Percentiles rank a stretch among this genome's conserved stretches.
Conservation (phyloP, 768 basidiomycete species). For the Pholiota microspora region DNA sequence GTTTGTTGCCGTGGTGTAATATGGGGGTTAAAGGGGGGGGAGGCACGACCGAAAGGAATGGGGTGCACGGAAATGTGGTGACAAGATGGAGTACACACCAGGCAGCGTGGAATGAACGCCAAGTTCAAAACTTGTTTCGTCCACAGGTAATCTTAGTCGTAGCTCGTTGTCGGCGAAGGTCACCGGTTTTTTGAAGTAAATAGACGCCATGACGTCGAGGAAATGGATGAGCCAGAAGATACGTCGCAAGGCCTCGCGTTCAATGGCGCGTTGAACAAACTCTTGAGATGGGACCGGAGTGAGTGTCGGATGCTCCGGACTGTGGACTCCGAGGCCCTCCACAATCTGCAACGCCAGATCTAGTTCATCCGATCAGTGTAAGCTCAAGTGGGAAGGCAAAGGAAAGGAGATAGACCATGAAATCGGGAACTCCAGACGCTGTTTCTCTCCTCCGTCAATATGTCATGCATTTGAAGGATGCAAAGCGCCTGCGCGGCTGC, state of each 20-base stretch:
- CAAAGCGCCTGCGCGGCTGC: constrained; percentile 75
- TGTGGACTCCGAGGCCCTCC: constrained; percentile 62
- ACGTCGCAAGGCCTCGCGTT: constrained; percentile 77
- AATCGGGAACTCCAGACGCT: constrained; percentile 41
- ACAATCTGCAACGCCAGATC: constrained; percentile 69
- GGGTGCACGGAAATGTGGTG: constrained; percentile 6
- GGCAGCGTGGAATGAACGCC: constrained; percentile 55
- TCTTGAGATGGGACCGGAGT: constrained; percentile 58
- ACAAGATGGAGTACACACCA: constrained; percentile 33
- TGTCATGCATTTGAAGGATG: constrained; percentile 68
- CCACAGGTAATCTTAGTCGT: constrained; percentile 69
- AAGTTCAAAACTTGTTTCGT: constrained; percentile 80
- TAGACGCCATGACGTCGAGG: constrained; percentile 48
- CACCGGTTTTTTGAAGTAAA: constrained; percentile 45
- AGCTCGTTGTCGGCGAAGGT: constrained; percentile 44
- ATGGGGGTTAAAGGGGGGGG: constrained; percentile 16
- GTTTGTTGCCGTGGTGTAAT: constrained; percentile 12
- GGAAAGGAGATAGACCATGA: constrained; percentile 39
- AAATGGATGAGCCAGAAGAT: constrained; percentile 79
- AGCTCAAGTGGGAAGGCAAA: constrained; percentile 16
- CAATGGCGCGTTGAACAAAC: constrained; percentile 59
- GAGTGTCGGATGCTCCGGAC: constrained; percentile 57
- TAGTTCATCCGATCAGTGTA: constrained; percentile 28
- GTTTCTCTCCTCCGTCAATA: constrained; percentile 42
- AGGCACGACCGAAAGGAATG: constrained; percentile 12